A percentile compares a stretch with the other conserved stretches of the same genome.
These are phyloP conservation scores for Piloderma croceum DNA, from an alignment of 768 basidiomycete species.

Conservation along the genomic window DNA sequence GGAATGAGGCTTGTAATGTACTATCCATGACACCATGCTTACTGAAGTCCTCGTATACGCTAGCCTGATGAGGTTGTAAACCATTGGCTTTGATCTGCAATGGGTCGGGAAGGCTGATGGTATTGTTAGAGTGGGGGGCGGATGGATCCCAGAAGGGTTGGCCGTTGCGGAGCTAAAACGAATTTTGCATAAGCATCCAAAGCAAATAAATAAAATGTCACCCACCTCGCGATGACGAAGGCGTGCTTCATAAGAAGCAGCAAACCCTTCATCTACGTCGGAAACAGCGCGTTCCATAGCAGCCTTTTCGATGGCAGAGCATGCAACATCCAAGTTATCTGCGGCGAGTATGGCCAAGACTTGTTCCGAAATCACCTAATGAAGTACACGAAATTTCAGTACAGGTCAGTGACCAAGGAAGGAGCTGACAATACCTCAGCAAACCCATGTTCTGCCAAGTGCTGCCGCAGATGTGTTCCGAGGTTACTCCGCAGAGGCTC, in stretches of 20 bases:
- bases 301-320: constrained; percentile 91
- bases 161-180: constrained; percentile 49
- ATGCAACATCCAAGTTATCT: constrained; percentile 92
- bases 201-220: constrained; percentile 6
- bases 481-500: constrained; percentile 93
- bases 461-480: constrained; percentile 78
- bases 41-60: constrained; percentile 97
- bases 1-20: constrained; percentile 11
- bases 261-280: constrained; percentile 90
- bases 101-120: constrained; percentile 75
- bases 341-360: constrained; percentile 74
- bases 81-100: constrained; percentile 81
- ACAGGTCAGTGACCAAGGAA: constrained; percentile 4
- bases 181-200: constrained; percentile 1
- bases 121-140: constrained; percentile 65
- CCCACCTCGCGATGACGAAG: constrained; percentile 81
- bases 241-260: constrained; percentile 73
- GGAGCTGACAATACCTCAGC: constrained; percentile 63
- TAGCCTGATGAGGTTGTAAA: constrained; percentile 72
- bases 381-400: constrained; percentile 6
- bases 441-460: constrained; percentile 83
- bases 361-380: constrained; percentile 76
- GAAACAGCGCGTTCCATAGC: constrained; percentile 93
- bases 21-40: constrained; percentile 13
- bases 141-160: constrained; percentile 89